Conservation (phyloP, 2,329 filamentous ascomycete genomes). For the Corynespora cassiicola region DNA sequence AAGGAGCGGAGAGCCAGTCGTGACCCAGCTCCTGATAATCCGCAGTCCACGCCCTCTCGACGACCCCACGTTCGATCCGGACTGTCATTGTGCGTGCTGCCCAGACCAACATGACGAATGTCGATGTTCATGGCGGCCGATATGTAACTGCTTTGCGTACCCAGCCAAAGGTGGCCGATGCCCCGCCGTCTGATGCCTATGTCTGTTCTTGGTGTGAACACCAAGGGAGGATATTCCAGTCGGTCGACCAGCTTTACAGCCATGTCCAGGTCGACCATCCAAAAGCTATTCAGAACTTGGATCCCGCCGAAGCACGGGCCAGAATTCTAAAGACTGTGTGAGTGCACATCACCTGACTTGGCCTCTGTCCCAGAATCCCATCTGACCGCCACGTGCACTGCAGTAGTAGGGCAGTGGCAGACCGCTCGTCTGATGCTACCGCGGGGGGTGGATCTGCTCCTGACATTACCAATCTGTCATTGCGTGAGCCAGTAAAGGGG, state of each 20-base stretch:
- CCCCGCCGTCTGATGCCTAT: slow-evolving; percentile 20
- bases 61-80: too few species aligned
- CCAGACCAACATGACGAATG: slow-evolving; percentile 25
- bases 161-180: slow-evolving; percentile 33
- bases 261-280: slow-evolving; percentile 38
- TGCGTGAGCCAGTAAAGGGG: slow-evolving; percentile 25
- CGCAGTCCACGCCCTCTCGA: too few species aligned
- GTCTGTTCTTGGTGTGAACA: slow-evolving; percentile 38
- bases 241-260: slow-evolving; percentile 25
- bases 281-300: slow-evolving; percentile 22
- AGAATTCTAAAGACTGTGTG: slow-evolving; percentile 15
- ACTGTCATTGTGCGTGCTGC: too few species aligned
- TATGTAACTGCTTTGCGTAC: slow-evolving; percentile 33
- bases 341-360: background rate
- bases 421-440: slow-evolving; percentile 32
- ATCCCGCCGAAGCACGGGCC: slow-evolving; percentile 25
- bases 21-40: too few species aligned
- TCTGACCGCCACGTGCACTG: slow-evolving; percentile 11
- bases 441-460: slow-evolving; percentile 33
- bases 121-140: slow-evolving; percentile 30
- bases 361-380: too few species aligned
- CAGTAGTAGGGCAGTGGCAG: slow-evolving; percentile 24
- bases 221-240: slow-evolving; percentile 35
- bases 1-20: too few species aligned
- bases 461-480: slow-evolving; percentile 35